Base-by-base conservation (phyloP, 1,139 yeast genomes). In the Kodamaea derodonti region DNA sequence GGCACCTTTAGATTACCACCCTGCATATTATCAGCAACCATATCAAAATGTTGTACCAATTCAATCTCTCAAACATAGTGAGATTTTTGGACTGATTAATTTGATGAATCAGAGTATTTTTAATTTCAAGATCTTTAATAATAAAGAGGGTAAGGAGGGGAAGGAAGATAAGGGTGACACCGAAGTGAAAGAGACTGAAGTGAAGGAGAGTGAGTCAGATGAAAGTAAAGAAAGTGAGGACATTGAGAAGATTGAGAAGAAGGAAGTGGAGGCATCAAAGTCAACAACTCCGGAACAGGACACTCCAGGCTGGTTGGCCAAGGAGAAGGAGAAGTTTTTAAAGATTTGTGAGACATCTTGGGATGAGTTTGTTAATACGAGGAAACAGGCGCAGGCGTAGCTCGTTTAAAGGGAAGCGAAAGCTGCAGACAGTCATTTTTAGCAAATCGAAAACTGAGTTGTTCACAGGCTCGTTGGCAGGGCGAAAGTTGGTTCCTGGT, bases 281-380 rank as follows among this genome's bases (percentile, higher is more conserved):
- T 25, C 17, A 7, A 9, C 14, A 12, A 11, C 12, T 11, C n/a
- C n/a, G n/a, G 17, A 5, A 6, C 9, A 9, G 17, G 10, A 12
- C 14, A 7, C 15, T 5, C 28, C 36, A 4, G 43, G 41, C 13
- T 48, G 56, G 51, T 38, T 56, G 18, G 49, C 50, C 13, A 46
- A 46, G 29, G 73, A 69, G 34, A 72, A 69, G 47, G 61, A 63
- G 38, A 68, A 72, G 47, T 77, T 76, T 45, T 46, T 74, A 44
- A 69, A 68, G 43, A 65, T 74, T 26, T 75, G 80, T 52, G 75
- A 67, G 37, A 71, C 74, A 16, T 70, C 76, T 23, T 77, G 80
- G 80, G 76, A 75, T 39, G 70, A 72, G 48, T 70, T 65, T 43
- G 43, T 46, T 29, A 34, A 30, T 18, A 33, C 37, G 28, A 37